These are phyloP conservation scores for Selenicereus undatus DNA, from an alignment of 148 eudicot genomes.

Conservation along the genomic window DNA sequence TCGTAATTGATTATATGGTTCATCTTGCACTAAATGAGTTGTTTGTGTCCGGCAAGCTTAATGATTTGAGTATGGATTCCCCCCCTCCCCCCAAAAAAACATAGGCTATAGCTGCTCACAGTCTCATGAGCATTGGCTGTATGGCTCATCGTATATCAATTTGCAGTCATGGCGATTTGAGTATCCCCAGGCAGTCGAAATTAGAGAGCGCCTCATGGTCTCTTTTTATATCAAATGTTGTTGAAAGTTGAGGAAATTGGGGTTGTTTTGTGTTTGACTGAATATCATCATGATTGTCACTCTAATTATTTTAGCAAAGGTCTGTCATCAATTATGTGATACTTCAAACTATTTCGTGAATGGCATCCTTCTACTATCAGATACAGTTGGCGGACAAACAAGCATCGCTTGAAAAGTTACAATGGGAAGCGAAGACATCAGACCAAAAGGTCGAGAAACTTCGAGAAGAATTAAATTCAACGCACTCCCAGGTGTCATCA, in stretches of 20 bases:
- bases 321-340: background rate
- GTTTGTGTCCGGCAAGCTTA: too few relatives aligned
- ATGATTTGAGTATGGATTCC: too few relatives aligned
- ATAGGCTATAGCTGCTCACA: too few relatives aligned
- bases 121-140: too few relatives aligned
- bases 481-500: constrained; percentile 61
- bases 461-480: constrained; percentile 57
- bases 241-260: background rate
- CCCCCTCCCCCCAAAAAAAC: too few relatives aligned
- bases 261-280: background rate
- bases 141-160: too few relatives aligned
- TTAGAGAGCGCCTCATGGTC: too few relatives aligned
- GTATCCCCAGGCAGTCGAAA: too few relatives aligned
- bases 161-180: background rate
- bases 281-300: background rate
- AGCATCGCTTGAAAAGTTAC: constrained; percentile 80
- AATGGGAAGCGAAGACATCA: constrained; percentile 90
- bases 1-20: background rate
- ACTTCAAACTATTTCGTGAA: background rate
- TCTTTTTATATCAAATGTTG: background rate
- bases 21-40: too few relatives aligned
- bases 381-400: constrained; percentile 87
- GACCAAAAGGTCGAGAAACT: constrained; percentile 63
- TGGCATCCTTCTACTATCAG: constrained; percentile 28
- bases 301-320: too few relatives aligned